These are phyloP conservation scores for Asterella californica DNA, from an alignment of 225 moss, liverwort and hornwort genomes.

Conservation along the genomic window DNA sequence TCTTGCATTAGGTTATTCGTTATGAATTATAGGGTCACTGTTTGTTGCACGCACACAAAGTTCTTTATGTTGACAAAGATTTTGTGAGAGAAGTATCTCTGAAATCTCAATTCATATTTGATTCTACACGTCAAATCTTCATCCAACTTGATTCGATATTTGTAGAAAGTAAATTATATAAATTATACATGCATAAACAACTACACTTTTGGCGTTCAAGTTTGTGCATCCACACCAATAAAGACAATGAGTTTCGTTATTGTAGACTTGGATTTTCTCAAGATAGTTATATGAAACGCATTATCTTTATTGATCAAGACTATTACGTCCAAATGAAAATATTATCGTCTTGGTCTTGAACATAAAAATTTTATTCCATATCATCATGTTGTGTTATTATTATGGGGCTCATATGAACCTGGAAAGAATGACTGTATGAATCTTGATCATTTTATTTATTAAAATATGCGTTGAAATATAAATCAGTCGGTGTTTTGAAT, in stretches of 20 bases:
- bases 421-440: not conserved
- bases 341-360: not conserved
- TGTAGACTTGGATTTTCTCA: conserved; percentile 2
- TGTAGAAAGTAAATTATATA: too few species aligned
- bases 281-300: not conserved
- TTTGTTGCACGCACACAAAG: not conserved
- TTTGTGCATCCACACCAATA: too few species aligned
- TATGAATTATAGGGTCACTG: not conserved
- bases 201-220: too few species aligned
- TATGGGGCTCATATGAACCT: conserved; percentile 2
- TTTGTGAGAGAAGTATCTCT: not conserved
- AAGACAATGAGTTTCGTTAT: too few species aligned
- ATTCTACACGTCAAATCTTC: not conserved
- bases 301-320: not conserved
- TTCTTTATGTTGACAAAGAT: not conserved
- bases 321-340: not conserved
- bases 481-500: too few species aligned
- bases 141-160: not conserved
- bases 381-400: not conserved
- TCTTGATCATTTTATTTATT: not conserved
- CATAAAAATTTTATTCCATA: not conserved
- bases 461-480: too few species aligned
- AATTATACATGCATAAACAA: too few species aligned
- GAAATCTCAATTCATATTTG: not conserved
- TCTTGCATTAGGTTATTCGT: not conserved